Evolutionary conservation across 208 protist species (phyloP).

Genomic region (Histomonas meleagridis): DNA sequence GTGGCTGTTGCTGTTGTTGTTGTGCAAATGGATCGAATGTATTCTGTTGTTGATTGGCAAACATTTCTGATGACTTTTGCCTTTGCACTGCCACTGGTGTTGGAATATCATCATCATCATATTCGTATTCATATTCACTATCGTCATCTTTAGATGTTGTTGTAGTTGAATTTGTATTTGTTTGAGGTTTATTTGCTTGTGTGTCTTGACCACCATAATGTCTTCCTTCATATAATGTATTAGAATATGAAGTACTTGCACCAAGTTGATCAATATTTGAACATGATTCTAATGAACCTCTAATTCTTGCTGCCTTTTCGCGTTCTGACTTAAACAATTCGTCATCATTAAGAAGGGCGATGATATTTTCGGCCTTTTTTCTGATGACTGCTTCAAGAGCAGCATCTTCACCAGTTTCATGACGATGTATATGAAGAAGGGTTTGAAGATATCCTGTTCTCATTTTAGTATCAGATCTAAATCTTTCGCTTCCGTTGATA

Average conservation of each 20-base stretch:
- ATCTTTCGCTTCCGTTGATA: neutral
- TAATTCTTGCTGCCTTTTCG: neutral
- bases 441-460: neutral
- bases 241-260: neutral
- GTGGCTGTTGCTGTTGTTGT: neutral
- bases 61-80: too few species aligned
- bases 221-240: neutral
- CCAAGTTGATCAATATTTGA: neutral
- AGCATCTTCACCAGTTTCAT: slow-evolving; percentile 8
- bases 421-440: neutral
- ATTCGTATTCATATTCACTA: slow-evolving; percentile 10
- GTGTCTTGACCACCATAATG: too few species aligned
- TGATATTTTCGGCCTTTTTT: slow-evolving; percentile 22
- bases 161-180: neutral
- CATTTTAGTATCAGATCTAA: neutral
- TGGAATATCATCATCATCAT: neutral
- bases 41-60: too few species aligned
- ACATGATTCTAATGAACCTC: neutral
- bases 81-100: neutral
- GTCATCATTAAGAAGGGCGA: neutral
- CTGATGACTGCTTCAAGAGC: slow-evolving; percentile 27
- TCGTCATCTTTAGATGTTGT: neutral
- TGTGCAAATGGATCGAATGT: too few species aligned
- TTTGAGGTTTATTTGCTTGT: neutral
- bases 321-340: slow-evolving; percentile 14